phyloP scores from a whole-genome alignment of 148 eudicot species.

The Camellia sinensis region DNA sequence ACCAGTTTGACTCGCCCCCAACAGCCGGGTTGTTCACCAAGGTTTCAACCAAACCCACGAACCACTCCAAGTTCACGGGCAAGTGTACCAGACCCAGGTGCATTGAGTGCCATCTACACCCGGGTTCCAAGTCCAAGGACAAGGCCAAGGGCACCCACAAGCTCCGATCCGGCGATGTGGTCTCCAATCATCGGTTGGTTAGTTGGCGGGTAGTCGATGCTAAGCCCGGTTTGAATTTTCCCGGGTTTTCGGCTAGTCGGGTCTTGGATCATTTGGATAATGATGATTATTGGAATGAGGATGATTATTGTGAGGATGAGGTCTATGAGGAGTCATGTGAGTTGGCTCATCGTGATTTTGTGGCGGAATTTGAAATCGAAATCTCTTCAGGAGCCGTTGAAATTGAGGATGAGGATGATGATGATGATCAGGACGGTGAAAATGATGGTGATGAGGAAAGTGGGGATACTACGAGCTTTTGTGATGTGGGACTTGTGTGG shows the following conservation, averaged over 20 bases:
- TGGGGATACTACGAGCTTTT: conserved; percentile 24
- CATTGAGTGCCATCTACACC: conserved; percentile 42
- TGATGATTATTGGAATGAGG: neutral
- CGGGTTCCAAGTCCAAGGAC: conserved; percentile 49
- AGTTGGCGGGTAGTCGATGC: conserved; percentile 32
- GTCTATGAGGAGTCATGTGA: neutral
- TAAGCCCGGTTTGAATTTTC: conserved; percentile 19
- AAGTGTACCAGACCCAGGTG: conserved; percentile 50
- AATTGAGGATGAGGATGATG: conserved; percentile 8
- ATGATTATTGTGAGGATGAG: conserved; percentile 14
- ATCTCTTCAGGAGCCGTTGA: conserved; percentile 7
- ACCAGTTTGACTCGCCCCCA: conserved; percentile 37
- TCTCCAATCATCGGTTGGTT: conserved; percentile 19
- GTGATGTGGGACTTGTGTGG: conserved; percentile 39
- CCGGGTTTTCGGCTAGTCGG: conserved; percentile 48
- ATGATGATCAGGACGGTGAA: conserved; percentile 17
- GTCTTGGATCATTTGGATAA: conserved; percentile 36
- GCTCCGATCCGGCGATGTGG: conserved; percentile 19
- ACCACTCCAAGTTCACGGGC: conserved; percentile 81
- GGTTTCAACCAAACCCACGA: conserved; percentile 65
- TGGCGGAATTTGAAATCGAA: neutral
- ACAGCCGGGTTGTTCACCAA: conserved; percentile 63
- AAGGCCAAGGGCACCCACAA: conserved; percentile 61
- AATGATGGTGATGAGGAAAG: conserved; percentile 15
- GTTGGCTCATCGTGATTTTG: neutral